Evolutionary conservation across 2,329 filamentous ascomycete species (phyloP), one percentile per base, ranked within the genome.

Genomic region (Hypomyces perniciosus): DNA sequence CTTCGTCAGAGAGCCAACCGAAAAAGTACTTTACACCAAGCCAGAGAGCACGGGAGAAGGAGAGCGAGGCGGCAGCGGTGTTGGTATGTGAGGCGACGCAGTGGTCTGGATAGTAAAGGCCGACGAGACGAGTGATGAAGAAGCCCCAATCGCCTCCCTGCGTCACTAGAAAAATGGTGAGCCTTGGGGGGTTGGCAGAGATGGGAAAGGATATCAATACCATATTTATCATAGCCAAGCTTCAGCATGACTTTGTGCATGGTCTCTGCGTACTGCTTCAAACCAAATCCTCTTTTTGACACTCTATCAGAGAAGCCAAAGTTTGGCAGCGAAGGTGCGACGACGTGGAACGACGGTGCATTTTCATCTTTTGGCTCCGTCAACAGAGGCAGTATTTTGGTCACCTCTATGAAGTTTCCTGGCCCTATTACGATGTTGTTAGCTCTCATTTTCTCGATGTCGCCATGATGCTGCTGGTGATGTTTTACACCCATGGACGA

Each of bases 131-230:
- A 8, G 83, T 84, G 57, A 90, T 78, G 58, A 76, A 74, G 61
- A 76, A 81, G 13, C 85, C 86, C 85, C 84, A 88, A 61, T 89
- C 85, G 29, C 86, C 86, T 55, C 83, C 84, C 66, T 87, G 79
- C 0, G 74, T 77, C 6, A 72, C 63, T 66, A n/a, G 3, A 5
- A 10, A n/a, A 12, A 8, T 9, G 12, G 5, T 4, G 4, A 20
- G 2, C 5, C 35, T 38, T 43, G 4, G 37, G 12, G 3, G 13
- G 6, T 10, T 10, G 8, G 4, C 5, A 13, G 5, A 29, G 10
- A 41, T 9, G n/a, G 6, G 26, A 10, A 0, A 8, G 1, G n/a
- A n/a, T 35, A 29, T 1, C 2, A 6, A 9, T 46, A 66, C 66
- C 65, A n/a, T 69, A 69, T 47, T 62, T 59, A 2, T 62, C 53